Conservation (phyloP, 495 filamentous ascomycete genomes). For the Hypoxylon lenormandii region DNA sequence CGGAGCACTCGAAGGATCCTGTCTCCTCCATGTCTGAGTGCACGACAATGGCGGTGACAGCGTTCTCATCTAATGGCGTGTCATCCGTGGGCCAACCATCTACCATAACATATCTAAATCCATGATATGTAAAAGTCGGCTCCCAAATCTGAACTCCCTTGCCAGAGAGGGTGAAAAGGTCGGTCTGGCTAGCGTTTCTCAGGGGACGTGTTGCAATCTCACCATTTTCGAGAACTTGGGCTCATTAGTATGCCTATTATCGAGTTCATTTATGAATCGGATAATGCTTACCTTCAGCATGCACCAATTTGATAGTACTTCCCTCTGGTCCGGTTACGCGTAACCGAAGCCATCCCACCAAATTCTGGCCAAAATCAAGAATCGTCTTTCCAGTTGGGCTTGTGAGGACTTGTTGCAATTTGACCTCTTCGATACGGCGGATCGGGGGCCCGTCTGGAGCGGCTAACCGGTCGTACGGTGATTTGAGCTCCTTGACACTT, state of each 20-base stretch:
- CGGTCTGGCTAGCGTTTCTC: slow-evolving; percentile 59
- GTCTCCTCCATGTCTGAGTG: slow-evolving; percentile 65
- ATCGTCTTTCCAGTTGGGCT: slow-evolving; percentile 61
- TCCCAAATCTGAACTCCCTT: slow-evolving; percentile 51
- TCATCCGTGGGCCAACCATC: slow-evolving; percentile 58
- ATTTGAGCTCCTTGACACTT: slow-evolving; percentile 44
- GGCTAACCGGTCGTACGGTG: slow-evolving; percentile 47
- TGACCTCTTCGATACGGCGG: slow-evolving; percentile 50
- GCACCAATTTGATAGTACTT: slow-evolving; percentile 55
- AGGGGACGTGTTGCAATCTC: slow-evolving; percentile 65
- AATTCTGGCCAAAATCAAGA: slow-evolving; percentile 69
- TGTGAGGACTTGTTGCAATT: slow-evolving; percentile 55
- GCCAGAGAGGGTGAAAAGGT: slow-evolving; percentile 56
- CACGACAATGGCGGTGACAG: slow-evolving; percentile 61
- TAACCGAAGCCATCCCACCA: slow-evolving; percentile 63
- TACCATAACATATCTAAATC: slow-evolving; percentile 67
- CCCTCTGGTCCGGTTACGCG: slow-evolving; percentile 52
- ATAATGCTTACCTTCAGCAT: slow-evolving; percentile 57
- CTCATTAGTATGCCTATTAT: neutral
- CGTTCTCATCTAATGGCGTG: slow-evolving; percentile 36
- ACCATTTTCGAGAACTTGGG: slow-evolving; percentile 61
- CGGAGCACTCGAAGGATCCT: slow-evolving; percentile 62
- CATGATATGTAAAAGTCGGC: slow-evolving; percentile 67
- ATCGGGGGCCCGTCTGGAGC: slow-evolving; percentile 59
- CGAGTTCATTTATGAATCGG: neutral